Base-by-base conservation (phyloP, 176 grass and related monocot genomes). In the Aegilops sharonensis region DNA sequence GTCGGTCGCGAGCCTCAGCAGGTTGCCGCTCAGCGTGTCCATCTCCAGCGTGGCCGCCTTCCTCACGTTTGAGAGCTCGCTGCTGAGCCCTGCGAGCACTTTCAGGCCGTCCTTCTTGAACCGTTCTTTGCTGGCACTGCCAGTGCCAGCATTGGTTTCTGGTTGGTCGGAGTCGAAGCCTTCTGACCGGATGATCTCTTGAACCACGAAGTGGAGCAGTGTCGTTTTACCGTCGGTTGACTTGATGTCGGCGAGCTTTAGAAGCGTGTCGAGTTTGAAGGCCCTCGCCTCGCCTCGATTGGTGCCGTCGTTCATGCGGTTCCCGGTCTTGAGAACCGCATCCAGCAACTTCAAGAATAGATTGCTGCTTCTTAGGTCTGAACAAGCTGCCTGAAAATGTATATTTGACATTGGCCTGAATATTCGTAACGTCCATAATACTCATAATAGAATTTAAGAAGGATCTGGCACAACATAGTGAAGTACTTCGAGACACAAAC, bases 181-280 rank as follows among this genome's bases (percentile, higher is more conserved):
- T 86, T 93, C 92, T 29, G 92, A 91, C 57, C 89, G 86, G 70
- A 97, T 89, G 78, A 97, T 90, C 77, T 94, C 90, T 87, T 97
- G 88, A 67, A 94, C 94, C 5, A 91, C 90, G 24, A 92, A 97
- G 78, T 97, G 94, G 25, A 97, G 92, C 78, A 93, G 70, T 36
- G 94, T 92, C 23, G 82, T 84, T 47, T 88, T 97, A 12, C 94
- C 90, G 42, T 88, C 90, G 65, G 92, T 78, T 18, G 87, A 93
- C 68, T 90, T 95, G 79, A 89, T 75, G 50, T 97, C 90, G n/a
- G 88, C 88, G 30, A 97, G 85, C 68, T 88, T 89, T 35, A 97
- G 86, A 57, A 97, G 88, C 59, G 92, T 86, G 77, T 92, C 90
- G 30, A 97, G 90, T 75, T 89, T 92, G 63, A 88, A 90, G 86